Conservation (phyloP, 1,284 basidiomycete species). For the Cryptococcus deneoformans region DNA sequence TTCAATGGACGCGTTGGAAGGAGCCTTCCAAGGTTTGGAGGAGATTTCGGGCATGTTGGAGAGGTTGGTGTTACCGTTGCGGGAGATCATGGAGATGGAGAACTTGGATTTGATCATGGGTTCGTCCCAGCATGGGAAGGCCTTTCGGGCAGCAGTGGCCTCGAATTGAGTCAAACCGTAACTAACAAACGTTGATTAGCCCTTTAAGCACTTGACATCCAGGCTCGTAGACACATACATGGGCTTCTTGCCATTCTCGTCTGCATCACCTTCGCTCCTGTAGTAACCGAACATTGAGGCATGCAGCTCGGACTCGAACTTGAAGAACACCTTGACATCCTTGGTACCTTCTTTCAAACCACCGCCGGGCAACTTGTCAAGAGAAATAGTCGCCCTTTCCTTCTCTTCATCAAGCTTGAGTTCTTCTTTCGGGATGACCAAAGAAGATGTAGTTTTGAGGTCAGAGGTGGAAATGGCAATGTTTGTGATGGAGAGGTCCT, state of each 20-base stretch:
- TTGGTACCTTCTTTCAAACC: conserved; percentile 61
- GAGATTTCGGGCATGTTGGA: conserved; percentile 78
- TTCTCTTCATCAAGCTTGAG: conserved; percentile 59
- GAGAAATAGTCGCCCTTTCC: conserved; percentile 63
- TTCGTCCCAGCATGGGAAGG: conserved; percentile 87
- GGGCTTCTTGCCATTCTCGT: conserved; percentile 52
- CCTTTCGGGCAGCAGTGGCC: conserved; percentile 79
- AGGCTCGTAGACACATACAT: conserved; percentile 24
- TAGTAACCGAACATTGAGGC: conserved; percentile 60
- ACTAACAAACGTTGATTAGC: conserved; percentile 19
- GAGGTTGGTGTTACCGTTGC: conserved; percentile 61
- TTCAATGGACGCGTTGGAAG: conserved; percentile 33
- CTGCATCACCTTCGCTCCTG: conserved; percentile 50
- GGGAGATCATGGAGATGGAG: conserved; percentile 76
- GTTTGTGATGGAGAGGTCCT: conserved; percentile 64
- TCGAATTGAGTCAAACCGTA: conserved; percentile 78
- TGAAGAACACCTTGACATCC: conserved; percentile 54
- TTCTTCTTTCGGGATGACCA: conserved; percentile 48
- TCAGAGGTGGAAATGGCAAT: conserved; percentile 63
- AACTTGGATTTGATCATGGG: conserved; percentile 89
- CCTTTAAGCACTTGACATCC: background rate
- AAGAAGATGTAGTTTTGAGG: conserved; percentile 57
- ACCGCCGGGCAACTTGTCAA: conserved; percentile 63
- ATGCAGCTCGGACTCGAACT: conserved; percentile 59
- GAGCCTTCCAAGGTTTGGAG: conserved; percentile 52